Base-by-base conservation (phyloP, 345 rosid species). In the Eucalyptus globulus region DNA sequence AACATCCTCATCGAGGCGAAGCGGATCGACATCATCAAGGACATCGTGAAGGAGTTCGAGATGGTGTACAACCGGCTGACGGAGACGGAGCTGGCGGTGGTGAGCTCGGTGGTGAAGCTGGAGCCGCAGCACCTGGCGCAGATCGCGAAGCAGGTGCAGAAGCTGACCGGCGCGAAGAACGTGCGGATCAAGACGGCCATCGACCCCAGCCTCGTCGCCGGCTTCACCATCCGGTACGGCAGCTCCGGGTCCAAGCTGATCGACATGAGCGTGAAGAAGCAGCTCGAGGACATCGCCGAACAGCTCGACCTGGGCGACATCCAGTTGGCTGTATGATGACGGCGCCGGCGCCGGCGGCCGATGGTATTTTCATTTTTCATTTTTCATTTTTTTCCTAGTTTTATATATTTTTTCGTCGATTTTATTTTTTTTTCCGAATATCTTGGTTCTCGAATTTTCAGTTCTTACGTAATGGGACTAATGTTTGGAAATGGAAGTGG, bases 251-350 rank as follows among this genome's bases (percentile, higher is more conserved):
- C 99, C 3, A 97, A 95, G 92, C 88, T 96, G 69, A 97, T 97
- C 90, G 99, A 97, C 86, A 93, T 97, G 99, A 97, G 99, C 88
- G 99, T 96, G 45, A 97, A 95, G 98, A 97, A 94, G 90, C 99
- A 97, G 94, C 93, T 97, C 91, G 98, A 96, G 80, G 99, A 97
- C 90, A 96, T 97, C 69, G 95, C 99, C 53, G 91, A 94, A 4
- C 96, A 97, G 94, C 94, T 97, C 85, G 99, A 97, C 44, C 92
- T 96, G 91, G 95, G 95, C 50, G 98, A 97, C 83, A 93, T 97
- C 92, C 93, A 94, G 88, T 94, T 96, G 37, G 92, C 95, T 88
- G 88, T 90, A 76, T 40, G 29, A 76, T 6, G 85, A 11, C 83
- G 27, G 7, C 4, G 83, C 24, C 14, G 83, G 27, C 47, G 47